Evolutionary conservation across 192 early-diverging fungal genomes (phyloP), one percentile per base, ranked within the genome.

Genomic region (Backusella westeae): DNA sequence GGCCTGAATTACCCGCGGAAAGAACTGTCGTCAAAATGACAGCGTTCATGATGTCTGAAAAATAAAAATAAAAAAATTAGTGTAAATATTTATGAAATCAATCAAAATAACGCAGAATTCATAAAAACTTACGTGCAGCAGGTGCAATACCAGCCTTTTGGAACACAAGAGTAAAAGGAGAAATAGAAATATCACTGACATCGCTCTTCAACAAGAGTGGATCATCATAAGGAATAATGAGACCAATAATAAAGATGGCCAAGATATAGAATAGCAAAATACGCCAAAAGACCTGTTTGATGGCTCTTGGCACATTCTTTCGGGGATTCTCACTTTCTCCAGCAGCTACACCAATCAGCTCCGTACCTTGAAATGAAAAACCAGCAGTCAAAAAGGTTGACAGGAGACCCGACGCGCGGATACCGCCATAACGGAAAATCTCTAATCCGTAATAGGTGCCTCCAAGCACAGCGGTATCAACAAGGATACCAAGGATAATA

Each of bases 311-410:
- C 0, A 95, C 92, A 49, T 91, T 89, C 59, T 90, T 89, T 2
- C 87, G 84, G 35, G 96, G 96, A 75, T 88, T 86, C 36, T 84
- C 79, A 72, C 90, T 91, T 83, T 98, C 97, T 72, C 95, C 97
- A 10, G 95, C 95, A 17, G 95, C 93, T 46, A 98, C 90, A 69
- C 95, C 97, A 49, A 97, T 91, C 19, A 98, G 84, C 78, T 98
- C 96, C 4, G 96, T 95, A 17, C 95, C 95, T 81, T 93, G 92
- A 78, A 94, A 94, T 35, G 95, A 92, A 80, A 95, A 96, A 23
- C 91, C 92, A n/a, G 96, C 95, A 2, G 90, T 88, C 73, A 93
- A 84, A 69, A 96, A 91, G 0, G 89, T 86, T 74, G 85, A 87
- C 34, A 94, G 74, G 29, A 93, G 86, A 19, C 91, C 93, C 26